Conservation (phyloP, 202 grass and related monocot species). For the Dendrocalamus latiflorus region DNA sequence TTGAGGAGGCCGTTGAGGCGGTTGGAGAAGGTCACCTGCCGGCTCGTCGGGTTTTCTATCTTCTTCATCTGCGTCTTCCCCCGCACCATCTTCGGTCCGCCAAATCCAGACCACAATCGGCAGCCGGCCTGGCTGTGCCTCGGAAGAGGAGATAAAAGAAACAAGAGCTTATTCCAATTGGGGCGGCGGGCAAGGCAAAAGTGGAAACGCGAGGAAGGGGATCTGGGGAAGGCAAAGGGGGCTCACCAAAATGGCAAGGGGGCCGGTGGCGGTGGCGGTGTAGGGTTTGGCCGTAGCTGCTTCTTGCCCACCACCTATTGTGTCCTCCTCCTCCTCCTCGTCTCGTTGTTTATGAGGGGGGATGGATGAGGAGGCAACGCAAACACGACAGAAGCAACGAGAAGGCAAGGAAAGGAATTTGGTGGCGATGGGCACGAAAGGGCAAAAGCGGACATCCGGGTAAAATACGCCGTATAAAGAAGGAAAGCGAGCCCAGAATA, state of each 20-base stretch:
- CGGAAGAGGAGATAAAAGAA: not conserved
- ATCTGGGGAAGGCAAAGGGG: conserved; percentile 40
- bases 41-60: conserved; percentile 71
- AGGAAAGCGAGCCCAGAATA: too few species aligned
- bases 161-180: conserved; percentile 20
- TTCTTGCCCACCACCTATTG: too few species aligned
- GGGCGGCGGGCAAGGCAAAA: conserved; percentile 20
- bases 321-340: too few species aligned
- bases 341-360: too few species aligned
- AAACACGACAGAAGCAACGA: too few species aligned
- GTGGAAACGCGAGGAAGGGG: conserved; percentile 23
- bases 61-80: conserved; percentile 81
- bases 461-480: too few species aligned
- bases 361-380: too few species aligned
- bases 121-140: too few species aligned
- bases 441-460: too few species aligned
- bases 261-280: conserved; percentile 25
- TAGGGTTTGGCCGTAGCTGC: conserved; percentile 43
- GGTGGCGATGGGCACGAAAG: too few species aligned
- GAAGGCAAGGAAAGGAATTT: too few species aligned
- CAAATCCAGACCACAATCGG: too few species aligned
- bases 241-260: conserved; percentile 59
- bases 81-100: conserved; percentile 58
- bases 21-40: conserved; percentile 95
- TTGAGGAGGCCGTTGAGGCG: conserved; percentile 74